A percentile compares a stretch with the other conserved stretches of the same genome.
phyloP scores from a whole-genome alignment of 768 basidiomycete species.

The Macrolepiota dolichaula region DNA sequence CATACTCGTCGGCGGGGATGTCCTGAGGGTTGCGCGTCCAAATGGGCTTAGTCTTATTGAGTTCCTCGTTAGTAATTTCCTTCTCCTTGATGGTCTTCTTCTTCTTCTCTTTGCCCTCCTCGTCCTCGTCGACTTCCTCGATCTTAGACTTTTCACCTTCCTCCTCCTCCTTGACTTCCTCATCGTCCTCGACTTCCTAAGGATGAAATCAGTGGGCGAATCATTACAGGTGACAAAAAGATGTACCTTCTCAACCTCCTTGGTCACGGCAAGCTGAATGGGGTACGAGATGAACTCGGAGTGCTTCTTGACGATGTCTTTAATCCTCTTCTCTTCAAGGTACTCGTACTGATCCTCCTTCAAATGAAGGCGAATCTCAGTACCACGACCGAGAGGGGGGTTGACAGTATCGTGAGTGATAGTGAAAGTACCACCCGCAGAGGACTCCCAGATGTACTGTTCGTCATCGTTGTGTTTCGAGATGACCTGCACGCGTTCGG shows the following conservation, averaged over 20 bases:
- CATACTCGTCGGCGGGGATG: conserved; percentile 92
- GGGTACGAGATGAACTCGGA: conserved; percentile 99
- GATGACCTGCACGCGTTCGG: conserved; percentile 97
- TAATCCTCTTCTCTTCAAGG: conserved; percentile 98
- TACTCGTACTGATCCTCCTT: conserved; percentile 99
- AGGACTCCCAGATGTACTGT: conserved; percentile 99
- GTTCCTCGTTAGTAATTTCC: conserved; percentile 89
- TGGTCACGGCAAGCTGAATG: conserved; percentile 96
- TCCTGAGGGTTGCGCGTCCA: conserved; percentile 99
- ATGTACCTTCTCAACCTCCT: conserved; percentile 97
- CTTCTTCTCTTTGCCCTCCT: conserved; percentile 87
- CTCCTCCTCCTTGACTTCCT: conserved; percentile 70
- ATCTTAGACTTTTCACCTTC: conserved; percentile 77
- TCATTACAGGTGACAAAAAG: neutral
- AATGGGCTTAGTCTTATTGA: conserved; percentile 99
- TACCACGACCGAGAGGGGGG: conserved; percentile 89
- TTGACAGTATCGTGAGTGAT: conserved; percentile 93
- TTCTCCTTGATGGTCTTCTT: conserved; percentile 92
- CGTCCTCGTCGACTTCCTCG: conserved; percentile 81
- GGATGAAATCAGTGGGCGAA: conserved; percentile 14
- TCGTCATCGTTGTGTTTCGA: conserved; percentile 99
- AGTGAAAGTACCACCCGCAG: conserved; percentile 98
- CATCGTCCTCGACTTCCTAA: conserved; percentile 85
- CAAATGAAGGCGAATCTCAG: conserved; percentile 86
- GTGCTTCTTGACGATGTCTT: conserved; percentile 99